phyloP scores from a whole-genome alignment of 495 filamentous ascomycete genomes.

The Penicillium robsamsonii region DNA sequence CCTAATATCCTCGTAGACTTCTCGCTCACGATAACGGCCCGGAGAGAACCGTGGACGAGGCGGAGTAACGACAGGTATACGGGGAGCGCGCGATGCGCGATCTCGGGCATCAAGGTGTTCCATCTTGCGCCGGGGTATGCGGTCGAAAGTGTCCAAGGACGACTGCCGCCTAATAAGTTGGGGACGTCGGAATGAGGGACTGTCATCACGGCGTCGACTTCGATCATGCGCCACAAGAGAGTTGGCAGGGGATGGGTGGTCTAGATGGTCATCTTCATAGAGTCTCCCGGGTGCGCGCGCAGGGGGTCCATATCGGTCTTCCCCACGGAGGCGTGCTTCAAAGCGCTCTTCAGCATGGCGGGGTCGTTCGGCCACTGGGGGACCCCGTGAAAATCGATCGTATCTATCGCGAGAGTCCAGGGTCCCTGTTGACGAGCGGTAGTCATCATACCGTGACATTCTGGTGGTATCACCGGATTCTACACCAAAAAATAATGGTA shows the following conservation, averaged over 20 bases:
- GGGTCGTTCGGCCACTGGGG: slow-evolving; percentile 43
- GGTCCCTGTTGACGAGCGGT: slow-evolving; percentile 41
- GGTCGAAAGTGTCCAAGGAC: slow-evolving; percentile 71
- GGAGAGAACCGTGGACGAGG: slow-evolving; percentile 38
- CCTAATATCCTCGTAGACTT: slow-evolving; percentile 62
- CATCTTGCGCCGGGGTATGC: slow-evolving; percentile 58
- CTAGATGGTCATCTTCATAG: slow-evolving; percentile 53
- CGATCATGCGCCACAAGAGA: slow-evolving; percentile 41
- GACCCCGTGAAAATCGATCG: slow-evolving; percentile 44
- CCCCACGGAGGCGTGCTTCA: slow-evolving; percentile 51
- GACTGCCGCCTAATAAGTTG: slow-evolving; percentile 62
- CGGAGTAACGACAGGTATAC: slow-evolving; percentile 25
- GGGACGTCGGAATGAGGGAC: slow-evolving; percentile 50
- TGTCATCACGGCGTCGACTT: slow-evolving; percentile 38
- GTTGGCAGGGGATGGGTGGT: slow-evolving; percentile 39
- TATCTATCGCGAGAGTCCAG: slow-evolving; percentile 47
- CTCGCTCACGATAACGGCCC: slow-evolving; percentile 46
- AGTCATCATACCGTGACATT: slow-evolving; percentile 51
- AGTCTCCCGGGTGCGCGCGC: slow-evolving; percentile 46
- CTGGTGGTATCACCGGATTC: slow-evolving; percentile 16
- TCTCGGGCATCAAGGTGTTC: slow-evolving; percentile 49
- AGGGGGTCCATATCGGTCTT: slow-evolving; percentile 56
- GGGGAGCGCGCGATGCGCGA: slow-evolving; percentile 26
- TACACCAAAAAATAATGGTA: slow-evolving; percentile 5
- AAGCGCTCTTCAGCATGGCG: slow-evolving; percentile 50